phyloP scores from a whole-genome alignment of 108 stramenopile species.

The Pseudonitzschia delicatissima region DNA sequence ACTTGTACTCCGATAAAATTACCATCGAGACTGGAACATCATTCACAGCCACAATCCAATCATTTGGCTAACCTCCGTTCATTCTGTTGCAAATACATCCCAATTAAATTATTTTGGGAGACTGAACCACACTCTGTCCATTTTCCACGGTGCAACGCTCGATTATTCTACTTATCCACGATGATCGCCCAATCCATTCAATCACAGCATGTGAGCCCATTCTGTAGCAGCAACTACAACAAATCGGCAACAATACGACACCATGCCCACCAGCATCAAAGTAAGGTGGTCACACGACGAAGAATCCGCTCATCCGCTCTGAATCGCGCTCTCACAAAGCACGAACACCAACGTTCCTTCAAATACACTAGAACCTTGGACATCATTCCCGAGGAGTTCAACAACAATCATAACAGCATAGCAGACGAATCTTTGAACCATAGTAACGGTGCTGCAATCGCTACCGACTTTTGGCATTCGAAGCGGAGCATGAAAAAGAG shows the following conservation, averaged over 20 bases:
- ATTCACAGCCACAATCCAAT: too few species aligned
- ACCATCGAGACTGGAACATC: constrained; percentile 1
- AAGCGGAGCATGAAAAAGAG: neutral
- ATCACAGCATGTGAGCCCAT: too few species aligned
- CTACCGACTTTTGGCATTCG: neutral
- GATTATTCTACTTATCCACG: neutral
- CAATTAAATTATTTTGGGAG: neutral
- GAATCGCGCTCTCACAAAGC: neutral
- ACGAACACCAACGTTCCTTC: neutral
- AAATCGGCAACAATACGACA: neutral
- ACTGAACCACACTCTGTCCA: neutral
- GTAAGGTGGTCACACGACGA: neutral
- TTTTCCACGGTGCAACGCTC: neutral
- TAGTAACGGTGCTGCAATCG: neutral
- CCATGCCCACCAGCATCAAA: neutral
- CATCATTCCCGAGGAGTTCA: neutral
- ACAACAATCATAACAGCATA: neutral
- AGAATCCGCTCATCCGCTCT: neutral
- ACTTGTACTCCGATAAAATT: too few species aligned
- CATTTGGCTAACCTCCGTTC: too few species aligned
- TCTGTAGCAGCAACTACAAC: neutral
- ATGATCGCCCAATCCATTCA: too few species aligned
- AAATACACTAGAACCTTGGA: neutral
- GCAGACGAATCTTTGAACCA: neutral
- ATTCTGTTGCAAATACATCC: neutral